Evolutionary conservation across 1,139 yeast species (phyloP).

Genomic region (Hansenula sp.): DNA sequence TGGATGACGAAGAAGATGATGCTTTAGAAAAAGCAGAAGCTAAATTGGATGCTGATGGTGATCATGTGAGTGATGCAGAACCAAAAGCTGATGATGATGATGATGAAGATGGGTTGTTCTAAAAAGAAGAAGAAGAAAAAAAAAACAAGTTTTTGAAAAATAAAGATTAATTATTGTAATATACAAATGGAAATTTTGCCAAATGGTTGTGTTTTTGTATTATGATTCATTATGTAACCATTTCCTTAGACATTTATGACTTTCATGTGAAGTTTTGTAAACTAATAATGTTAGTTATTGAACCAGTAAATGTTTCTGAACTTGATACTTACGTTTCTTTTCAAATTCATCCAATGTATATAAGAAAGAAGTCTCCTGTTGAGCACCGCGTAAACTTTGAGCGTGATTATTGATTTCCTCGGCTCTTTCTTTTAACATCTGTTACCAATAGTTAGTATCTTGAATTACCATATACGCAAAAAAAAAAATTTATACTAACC

Average conservation of each 20-base stretch:
- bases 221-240: constrained; percentile 48
- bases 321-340: constrained; percentile 30
- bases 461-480: neutral
- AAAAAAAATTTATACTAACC: constrained; percentile 15
- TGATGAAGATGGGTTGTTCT: constrained; percentile 25
- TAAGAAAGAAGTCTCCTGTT: constrained; percentile 42
- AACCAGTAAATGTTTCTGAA: neutral
- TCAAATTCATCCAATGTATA: constrained; percentile 76
- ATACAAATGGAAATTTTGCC: neutral
- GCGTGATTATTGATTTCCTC: constrained; percentile 72
- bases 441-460: constrained; percentile 5
- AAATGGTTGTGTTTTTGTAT: neutral
- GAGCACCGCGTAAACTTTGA: constrained; percentile 40
- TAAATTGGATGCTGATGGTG: constrained; percentile 13
- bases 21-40: constrained; percentile 18
- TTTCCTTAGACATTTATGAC: constrained; percentile 56
- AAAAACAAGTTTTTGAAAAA: neutral
- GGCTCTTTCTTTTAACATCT: constrained; percentile 59
- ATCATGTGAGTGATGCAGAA: constrained; percentile 9
- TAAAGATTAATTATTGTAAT: constrained; percentile 1
- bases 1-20: constrained; percentile 25
- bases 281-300: constrained; percentile 25
- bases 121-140: neutral
- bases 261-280: constrained; percentile 55
- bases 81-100: constrained; percentile 16